phyloP scores from a whole-genome alignment of 2,329 filamentous ascomycete species.

The Colletotrichum spaethianum region DNA sequence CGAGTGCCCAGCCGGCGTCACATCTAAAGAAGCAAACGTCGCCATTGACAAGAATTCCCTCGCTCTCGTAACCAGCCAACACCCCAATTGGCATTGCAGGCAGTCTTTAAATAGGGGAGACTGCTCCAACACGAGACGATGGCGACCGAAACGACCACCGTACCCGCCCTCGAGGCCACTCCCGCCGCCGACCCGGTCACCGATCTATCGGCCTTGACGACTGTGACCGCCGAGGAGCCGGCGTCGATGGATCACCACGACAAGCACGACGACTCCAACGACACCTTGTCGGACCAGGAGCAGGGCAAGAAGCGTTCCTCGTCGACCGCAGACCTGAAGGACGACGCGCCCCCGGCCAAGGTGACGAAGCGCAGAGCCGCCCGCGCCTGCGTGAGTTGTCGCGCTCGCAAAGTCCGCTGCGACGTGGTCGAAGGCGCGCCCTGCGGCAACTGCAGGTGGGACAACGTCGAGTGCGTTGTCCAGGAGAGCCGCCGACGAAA shows the following conservation, averaged over 20 bases:
- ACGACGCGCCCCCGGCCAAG: conserved; percentile 56
- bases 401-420: conserved; percentile 91
- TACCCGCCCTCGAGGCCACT: conserved; percentile 16
- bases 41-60: background rate
- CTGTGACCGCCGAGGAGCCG: conserved; percentile 14
- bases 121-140: conserved; percentile 25
- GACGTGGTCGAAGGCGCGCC: conserved; percentile 92
- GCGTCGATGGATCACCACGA: conserved; percentile 15
- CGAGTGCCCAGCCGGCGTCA: background rate
- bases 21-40: background rate
- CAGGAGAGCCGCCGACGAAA: conserved; percentile 89
- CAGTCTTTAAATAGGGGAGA: conserved; percentile 35
- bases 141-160: conserved; percentile 30
- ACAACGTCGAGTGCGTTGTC: conserved; percentile 83
- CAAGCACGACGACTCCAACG: conserved; percentile 34
- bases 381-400: conserved; percentile 90
- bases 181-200: conserved; percentile 22
- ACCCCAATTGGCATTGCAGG: conserved; percentile 27
- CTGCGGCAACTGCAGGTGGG: conserved; percentile 88
- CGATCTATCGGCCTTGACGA: conserved; percentile 31
- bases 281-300: conserved; percentile 33
- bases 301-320: conserved; percentile 42
- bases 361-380: conserved; percentile 86
- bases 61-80: background rate
- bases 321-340: conserved; percentile 36